Evolutionary conservation across 768 basidiomycete species (phyloP).

Genomic region (Mycena pura): DNA sequence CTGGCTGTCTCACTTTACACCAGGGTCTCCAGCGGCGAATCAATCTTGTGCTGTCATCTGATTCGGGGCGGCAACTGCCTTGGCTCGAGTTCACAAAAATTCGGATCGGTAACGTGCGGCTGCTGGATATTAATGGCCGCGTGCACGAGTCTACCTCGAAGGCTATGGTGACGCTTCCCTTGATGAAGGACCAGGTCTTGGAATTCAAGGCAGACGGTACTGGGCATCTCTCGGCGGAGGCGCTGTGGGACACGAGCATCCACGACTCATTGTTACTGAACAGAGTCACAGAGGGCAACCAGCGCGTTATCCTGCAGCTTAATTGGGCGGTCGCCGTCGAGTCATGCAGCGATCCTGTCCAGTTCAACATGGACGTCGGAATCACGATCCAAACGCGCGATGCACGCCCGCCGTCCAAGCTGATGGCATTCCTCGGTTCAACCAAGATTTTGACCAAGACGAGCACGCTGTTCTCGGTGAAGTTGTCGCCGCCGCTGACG

Average conservation of each 20-base stretch:
- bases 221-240: constrained; percentile 68
- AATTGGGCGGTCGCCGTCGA: constrained; percentile 84
- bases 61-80: constrained; percentile 88
- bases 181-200: constrained; percentile 73
- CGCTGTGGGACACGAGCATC: constrained; percentile 92
- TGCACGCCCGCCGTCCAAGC: constrained; percentile 79
- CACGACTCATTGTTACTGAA: constrained; percentile 90
- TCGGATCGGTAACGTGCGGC: constrained; percentile 81
- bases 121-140: constrained; percentile 84
- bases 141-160: constrained; percentile 81
- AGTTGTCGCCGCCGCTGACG: constrained; percentile 82
- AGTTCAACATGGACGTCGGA: constrained; percentile 88
- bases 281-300: constrained; percentile 77
- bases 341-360: constrained; percentile 83
- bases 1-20: constrained; percentile 86
- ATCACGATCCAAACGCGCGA: constrained; percentile 86
- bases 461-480: constrained; percentile 84
- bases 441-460: constrained; percentile 80
- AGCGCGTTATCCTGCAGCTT: constrained; percentile 81
- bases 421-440: constrained; percentile 79
- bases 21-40: constrained; percentile 93
- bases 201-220: constrained; percentile 89
- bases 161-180: constrained; percentile 71
- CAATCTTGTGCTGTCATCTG: constrained; percentile 76
- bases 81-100: constrained; percentile 84